Conservation (phyloP, 345 rosid species). For the Populus deltoides region DNA sequence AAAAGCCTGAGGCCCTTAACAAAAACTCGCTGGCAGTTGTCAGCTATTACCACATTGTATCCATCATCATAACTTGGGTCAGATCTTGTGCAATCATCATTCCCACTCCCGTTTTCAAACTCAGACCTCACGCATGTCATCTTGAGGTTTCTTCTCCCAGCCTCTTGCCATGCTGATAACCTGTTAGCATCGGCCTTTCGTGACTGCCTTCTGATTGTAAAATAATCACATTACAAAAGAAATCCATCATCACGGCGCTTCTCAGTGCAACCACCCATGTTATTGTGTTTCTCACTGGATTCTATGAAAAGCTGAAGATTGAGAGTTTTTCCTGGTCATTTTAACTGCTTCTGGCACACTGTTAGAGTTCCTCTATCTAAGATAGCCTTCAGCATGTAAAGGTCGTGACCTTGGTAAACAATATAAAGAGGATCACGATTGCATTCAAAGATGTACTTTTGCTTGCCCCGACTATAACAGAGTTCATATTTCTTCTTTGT, state of each 20-base stretch:
- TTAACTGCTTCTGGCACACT: slow-evolving; percentile 51
- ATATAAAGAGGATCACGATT: slow-evolving; percentile 89
- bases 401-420: slow-evolving; percentile 92
- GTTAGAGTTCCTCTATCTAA: slow-evolving; percentile 54
- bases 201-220: slow-evolving; percentile 92
- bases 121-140: slow-evolving; percentile 92
- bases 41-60: slow-evolving; percentile 89
- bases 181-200: slow-evolving; percentile 88
- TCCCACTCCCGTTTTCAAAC: slow-evolving; percentile 94
- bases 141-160: slow-evolving; percentile 93
- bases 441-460: slow-evolving; percentile 85
- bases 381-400: slow-evolving; percentile 75
- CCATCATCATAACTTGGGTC: slow-evolving; percentile 98
- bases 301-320: slow-evolving; percentile 57
- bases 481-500: slow-evolving; percentile 78
- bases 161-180: slow-evolving; percentile 96
- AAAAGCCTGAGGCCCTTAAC: slow-evolving; percentile 91
- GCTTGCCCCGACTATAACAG: slow-evolving; percentile 82
- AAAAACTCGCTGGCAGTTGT: slow-evolving; percentile 89
- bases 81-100: slow-evolving; percentile 84
- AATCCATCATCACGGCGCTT: slow-evolving; percentile 90
- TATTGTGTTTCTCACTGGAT: slow-evolving; percentile 52
- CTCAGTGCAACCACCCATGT: slow-evolving; percentile 44
- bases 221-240: slow-evolving; percentile 85
- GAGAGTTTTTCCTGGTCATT: slow-evolving; percentile 54